Conservation (phyloP, 192 early-diverging fungal genomes). For the Phycomyces blakesleeanus region DNA sequence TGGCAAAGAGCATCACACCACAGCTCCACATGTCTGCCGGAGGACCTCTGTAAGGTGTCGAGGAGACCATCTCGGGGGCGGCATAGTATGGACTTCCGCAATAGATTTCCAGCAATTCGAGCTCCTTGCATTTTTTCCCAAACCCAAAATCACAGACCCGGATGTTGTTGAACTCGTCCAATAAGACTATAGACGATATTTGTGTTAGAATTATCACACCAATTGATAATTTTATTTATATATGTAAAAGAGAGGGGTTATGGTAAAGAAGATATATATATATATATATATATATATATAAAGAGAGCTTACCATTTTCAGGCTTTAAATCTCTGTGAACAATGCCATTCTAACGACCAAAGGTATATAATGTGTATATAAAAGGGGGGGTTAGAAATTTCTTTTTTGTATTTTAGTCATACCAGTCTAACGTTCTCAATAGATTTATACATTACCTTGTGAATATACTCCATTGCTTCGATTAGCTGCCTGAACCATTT, state of each 20-base stretch:
- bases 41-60: conserved; percentile 53
- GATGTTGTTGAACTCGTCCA: conserved; percentile 51
- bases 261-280: no score
- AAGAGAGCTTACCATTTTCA: conserved; percentile 45
- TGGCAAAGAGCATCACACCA: conserved; percentile 68
- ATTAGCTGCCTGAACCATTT: conserved; percentile 53
- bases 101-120: conserved; percentile 52
- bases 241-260: no score
- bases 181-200: conserved; percentile 32
- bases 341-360: conserved; percentile 2
- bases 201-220: no score
- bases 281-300: not conserved
- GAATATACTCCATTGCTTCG: conserved; percentile 50
- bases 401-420: no score
- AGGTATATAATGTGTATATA: no score
- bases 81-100: conserved; percentile 69
- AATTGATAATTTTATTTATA: no score
- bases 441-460: conserved; percentile 28
- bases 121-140: conserved; percentile 39
- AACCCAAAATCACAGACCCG: conserved; percentile 95
- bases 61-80: conserved; percentile 63
- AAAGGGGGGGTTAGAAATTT: no score
- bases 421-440: not conserved
- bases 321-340: conserved; percentile 92
- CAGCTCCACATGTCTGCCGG: conserved; percentile 65